These are phyloP conservation scores for Colletotrichum eremochloae DNA, from an alignment of 2,329 filamentous ascomycete species.

Conservation along the genomic window DNA sequence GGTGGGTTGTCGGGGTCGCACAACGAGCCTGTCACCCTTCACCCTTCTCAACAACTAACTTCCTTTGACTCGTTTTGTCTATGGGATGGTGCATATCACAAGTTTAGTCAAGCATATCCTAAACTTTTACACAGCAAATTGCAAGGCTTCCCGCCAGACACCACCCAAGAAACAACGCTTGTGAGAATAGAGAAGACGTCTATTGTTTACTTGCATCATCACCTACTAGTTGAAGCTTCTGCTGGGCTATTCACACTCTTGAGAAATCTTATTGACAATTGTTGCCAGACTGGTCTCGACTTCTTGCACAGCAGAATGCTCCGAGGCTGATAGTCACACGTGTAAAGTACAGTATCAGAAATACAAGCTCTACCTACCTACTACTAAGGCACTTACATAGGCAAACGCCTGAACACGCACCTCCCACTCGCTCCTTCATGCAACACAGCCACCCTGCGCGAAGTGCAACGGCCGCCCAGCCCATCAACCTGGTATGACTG, in stretches of 20 bases:
- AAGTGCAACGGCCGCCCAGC: conserved; percentile 1
- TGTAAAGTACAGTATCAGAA: neutral
- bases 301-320: neutral
- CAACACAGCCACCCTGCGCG: conserved; percentile 9
- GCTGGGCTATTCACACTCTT: neutral
- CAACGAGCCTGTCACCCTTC: conserved; percentile 6
- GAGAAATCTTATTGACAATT: neutral
- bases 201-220: neutral
- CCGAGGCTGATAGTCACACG: neutral
- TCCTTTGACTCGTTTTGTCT: neutral
- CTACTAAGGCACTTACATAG: no score
- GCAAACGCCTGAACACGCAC: conserved; percentile 16
- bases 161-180: neutral
- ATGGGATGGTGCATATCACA: neutral
- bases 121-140: neutral
- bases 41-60: neutral
- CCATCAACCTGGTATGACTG: neutral
- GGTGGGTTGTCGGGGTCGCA: conserved; percentile 16
- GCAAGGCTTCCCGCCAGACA: neutral
- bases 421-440: neutral
- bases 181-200: neutral
- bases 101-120: neutral
- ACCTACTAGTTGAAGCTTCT: neutral
- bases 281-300: neutral
- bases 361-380: neutral